Conservation (phyloP, 2,329 filamentous ascomycete species). For the Monilinia aucupariae region DNA sequence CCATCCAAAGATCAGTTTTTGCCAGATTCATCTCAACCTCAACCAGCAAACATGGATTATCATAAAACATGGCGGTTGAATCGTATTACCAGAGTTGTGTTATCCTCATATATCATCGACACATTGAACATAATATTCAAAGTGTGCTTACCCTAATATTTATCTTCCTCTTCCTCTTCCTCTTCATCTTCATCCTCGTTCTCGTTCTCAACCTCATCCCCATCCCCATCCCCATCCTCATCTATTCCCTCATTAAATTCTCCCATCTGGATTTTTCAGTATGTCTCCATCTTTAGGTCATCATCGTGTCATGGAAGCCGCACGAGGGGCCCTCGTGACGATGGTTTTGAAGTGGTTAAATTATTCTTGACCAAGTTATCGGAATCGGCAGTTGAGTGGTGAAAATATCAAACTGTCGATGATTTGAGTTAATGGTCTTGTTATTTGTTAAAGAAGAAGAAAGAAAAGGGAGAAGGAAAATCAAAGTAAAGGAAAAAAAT, state of each 20-base stretch:
- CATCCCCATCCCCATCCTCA: too few relatives aligned
- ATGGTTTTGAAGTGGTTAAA: slow-evolving; percentile 74
- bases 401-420: slow-evolving; percentile 54
- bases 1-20: slow-evolving; percentile 26
- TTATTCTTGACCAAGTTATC: slow-evolving; percentile 64
- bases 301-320: slow-evolving; percentile 61
- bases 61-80: slow-evolving; percentile 41
- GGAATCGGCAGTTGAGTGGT: slow-evolving; percentile 63
- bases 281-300: slow-evolving; percentile 62
- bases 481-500: slow-evolving; percentile 17
- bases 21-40: slow-evolving; percentile 45
- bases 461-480: slow-evolving; percentile 28
- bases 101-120: slow-evolving; percentile 30
- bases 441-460: slow-evolving; percentile 37
- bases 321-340: slow-evolving; percentile 61
- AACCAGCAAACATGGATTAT: slow-evolving; percentile 40
- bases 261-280: background rate
- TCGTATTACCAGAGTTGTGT: slow-evolving; percentile 47
- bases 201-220: background rate
- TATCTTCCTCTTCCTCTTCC: background rate
- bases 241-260: background rate
- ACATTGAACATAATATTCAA: background rate
- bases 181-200: background rate
- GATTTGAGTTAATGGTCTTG: slow-evolving; percentile 72
- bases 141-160: slow-evolving; percentile 3